phyloP scores from a whole-genome alignment of 1,284 basidiomycete genomes.

The Pseudomicrostroma phylloplanum region DNA sequence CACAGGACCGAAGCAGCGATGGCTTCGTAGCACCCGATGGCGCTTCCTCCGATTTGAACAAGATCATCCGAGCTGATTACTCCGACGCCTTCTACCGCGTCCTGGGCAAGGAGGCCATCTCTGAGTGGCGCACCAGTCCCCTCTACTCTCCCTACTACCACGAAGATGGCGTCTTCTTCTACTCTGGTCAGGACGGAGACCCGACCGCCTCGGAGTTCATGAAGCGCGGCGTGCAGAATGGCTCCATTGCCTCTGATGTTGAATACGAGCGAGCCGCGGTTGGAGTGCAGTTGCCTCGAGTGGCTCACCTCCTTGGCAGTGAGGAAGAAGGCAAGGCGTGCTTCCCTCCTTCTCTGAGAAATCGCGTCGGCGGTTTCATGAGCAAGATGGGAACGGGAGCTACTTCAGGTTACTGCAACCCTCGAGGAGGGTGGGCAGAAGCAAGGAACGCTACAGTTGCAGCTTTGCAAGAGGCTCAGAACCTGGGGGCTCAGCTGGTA shows the following conservation, averaged over 20 bases:
- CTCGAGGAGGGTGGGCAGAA: conserved; percentile 76
- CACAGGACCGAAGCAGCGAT: conserved; percentile 27
- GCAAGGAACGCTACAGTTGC: conserved; percentile 64
- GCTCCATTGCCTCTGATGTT: conserved; percentile 9
- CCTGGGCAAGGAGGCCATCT: conserved; percentile 67
- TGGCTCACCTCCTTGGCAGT: conserved; percentile 18
- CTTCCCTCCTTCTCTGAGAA: conserved; percentile 11
- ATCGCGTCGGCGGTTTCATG: conserved; percentile 15
- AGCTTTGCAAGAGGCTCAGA: conserved; percentile 59
- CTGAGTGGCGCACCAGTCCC: conserved; percentile 59
- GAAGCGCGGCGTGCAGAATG: conserved; percentile 20
- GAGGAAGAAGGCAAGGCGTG: conserved; percentile 16
- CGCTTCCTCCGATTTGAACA: conserved; percentile 77
- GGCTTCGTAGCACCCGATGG: conserved; percentile 62
- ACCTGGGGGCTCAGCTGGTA: conserved; percentile 62
- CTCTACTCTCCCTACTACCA: conserved; percentile 30
- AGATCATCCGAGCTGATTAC: conserved; percentile 58
- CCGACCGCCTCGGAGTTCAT: conserved; percentile 17
- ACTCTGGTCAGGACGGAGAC: conserved; percentile 14
- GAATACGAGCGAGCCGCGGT: conserved; percentile 13
- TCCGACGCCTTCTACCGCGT: conserved; percentile 57
- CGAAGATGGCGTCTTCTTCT: conserved; percentile 40
- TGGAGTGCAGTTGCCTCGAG: neutral
- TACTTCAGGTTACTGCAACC: conserved; percentile 63
- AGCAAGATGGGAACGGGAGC: conserved; percentile 19